phyloP scores from a whole-genome alignment of 352 stramenopile genomes.

The Plasmopara halstedii region DNA sequence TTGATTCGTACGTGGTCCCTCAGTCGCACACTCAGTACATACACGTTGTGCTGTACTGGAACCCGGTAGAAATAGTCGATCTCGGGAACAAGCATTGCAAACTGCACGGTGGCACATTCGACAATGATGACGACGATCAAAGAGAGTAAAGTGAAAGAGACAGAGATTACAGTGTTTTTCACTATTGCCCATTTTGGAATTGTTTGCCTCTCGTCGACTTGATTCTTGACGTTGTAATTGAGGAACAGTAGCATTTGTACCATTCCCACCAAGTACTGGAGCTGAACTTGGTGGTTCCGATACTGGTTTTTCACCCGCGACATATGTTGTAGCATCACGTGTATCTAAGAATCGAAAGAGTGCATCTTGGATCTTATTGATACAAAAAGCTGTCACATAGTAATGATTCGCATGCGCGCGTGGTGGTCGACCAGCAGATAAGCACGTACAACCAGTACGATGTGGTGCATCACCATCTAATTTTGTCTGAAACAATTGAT shows the following conservation, averaged over 20 bases:
- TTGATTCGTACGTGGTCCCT: conserved; percentile 58
- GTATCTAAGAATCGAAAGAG: conserved; percentile 79
- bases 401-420: conserved; percentile 78
- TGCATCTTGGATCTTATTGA: conserved; percentile 82
- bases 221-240: conserved; percentile 52
- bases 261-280: conserved; percentile 23
- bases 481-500: conserved; percentile 61
- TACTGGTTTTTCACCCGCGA: conserved; percentile 62
- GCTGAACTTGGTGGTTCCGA: conserved; percentile 52
- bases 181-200: conserved; percentile 56
- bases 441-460: conserved; percentile 76
- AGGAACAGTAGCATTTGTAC: conserved; percentile 4
- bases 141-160: conserved; percentile 86
- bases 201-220: conserved; percentile 44
- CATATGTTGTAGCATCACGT: conserved; percentile 70
- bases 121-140: conserved; percentile 84
- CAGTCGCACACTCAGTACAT: conserved; percentile 80
- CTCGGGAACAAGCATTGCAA: conserved; percentile 81
- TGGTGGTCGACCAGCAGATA: conserved; percentile 61
- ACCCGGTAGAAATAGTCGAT: conserved; percentile 74
- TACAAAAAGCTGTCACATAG: conserved; percentile 85
- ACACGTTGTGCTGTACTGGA: conserved; percentile 84
- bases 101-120: conserved; percentile 85
- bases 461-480: conserved; percentile 75
- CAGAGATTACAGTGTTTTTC: conserved; percentile 87